Percentiles rank a stretch among this genome's conserved stretches.
phyloP scores from a whole-genome alignment of 805 yeast species.

The Yueomyces sinensis region DNA sequence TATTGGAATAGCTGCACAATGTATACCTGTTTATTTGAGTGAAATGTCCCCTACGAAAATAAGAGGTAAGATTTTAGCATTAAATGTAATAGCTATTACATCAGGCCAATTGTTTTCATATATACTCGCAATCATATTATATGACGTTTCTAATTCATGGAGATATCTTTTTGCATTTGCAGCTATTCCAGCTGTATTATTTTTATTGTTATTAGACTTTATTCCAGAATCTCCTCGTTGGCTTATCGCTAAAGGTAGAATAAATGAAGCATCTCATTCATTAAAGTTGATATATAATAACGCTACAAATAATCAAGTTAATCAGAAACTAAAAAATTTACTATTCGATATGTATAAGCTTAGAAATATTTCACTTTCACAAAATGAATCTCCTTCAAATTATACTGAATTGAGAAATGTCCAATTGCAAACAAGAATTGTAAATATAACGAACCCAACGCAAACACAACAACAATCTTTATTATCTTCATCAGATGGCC shows the following conservation, averaged over 20 bases:
- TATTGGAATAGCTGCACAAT: conserved; percentile 58
- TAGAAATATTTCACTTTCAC: not conserved
- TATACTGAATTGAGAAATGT: too few relatives aligned
- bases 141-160: conserved; percentile 21
- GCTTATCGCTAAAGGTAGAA: conserved; percentile 23
- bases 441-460: too few relatives aligned
- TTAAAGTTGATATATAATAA: conserved; percentile 33
- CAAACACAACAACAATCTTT: not conserved
- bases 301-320: conserved; percentile 30
- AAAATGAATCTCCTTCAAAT: too few relatives aligned
- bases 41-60: conserved; percentile 34
- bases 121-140: conserved; percentile 23
- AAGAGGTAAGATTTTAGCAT: conserved; percentile 28
- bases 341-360: conserved; percentile 28
- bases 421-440: conserved; percentile 8
- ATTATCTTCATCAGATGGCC: not conserved
- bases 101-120: conserved; percentile 38
- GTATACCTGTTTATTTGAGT: conserved; percentile 46
- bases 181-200: conserved; percentile 30
- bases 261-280: conserved; percentile 28
- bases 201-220: conserved; percentile 25
- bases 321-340: conserved; percentile 33
- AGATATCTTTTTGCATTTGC: conserved; percentile 28
- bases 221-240: conserved; percentile 43
- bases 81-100: conserved; percentile 33